Conservation (phyloP, 2,329 filamentous ascomycete genomes). For the Thelonectria rubi region DNA sequence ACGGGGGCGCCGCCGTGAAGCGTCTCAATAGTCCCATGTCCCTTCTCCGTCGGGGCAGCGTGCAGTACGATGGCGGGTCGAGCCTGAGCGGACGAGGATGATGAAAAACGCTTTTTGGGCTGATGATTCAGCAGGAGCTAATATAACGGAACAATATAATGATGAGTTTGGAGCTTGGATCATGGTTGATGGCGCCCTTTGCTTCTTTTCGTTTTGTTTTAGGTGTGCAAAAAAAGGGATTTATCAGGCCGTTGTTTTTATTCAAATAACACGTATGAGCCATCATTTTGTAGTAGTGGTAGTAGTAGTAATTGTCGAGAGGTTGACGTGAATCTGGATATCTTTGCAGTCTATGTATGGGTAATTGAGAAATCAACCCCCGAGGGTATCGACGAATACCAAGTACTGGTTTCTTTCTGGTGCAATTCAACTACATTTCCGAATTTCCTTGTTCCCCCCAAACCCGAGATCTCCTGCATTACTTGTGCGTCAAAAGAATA, state of each 20-base stretch:
- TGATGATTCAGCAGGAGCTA: background rate
- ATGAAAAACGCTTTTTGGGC: background rate
- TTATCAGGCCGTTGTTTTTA: slow-evolving; percentile 1
- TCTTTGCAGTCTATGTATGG: background rate
- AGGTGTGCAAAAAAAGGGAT: background rate
- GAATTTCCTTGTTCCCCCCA: slow-evolving; percentile 5
- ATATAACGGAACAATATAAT: slow-evolving; percentile 1
- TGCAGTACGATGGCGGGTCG: slow-evolving; percentile 52
- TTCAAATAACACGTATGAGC: background rate
- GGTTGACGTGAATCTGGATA: slow-evolving; percentile 7
- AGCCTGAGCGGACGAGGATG: slow-evolving; percentile 31
- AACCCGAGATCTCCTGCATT: background rate
- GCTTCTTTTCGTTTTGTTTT: background rate
- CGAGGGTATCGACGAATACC: slow-evolving; percentile 11
- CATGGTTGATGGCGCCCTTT: background rate
- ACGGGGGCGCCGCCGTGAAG: slow-evolving; percentile 41
- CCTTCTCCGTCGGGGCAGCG: slow-evolving; percentile 59
- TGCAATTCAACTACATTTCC: slow-evolving; percentile 5
- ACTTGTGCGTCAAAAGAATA: background rate
- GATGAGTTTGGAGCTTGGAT: slow-evolving; percentile 7
- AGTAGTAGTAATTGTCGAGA: background rate
- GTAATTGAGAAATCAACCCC: background rate
- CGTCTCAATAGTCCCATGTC: slow-evolving; percentile 57
- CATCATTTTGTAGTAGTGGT: background rate
- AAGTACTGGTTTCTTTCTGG: background rate